Conservation (phyloP, 768 basidiomycete species). For the Tricholoma furcatifolium region DNA sequence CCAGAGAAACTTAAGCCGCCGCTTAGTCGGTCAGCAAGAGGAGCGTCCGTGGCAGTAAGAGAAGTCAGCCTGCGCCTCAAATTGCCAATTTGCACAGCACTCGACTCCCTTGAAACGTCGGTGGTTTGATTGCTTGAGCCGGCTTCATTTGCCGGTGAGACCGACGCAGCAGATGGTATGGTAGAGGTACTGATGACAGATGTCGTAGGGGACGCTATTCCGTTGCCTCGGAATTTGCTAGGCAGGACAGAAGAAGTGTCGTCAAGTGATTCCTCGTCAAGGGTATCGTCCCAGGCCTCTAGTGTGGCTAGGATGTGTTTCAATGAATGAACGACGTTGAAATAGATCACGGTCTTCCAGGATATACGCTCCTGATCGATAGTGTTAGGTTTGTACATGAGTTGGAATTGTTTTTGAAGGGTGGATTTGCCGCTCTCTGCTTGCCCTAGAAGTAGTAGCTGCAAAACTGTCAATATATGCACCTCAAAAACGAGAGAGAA, state of each 20-base stretch:
- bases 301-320: slow-evolving; percentile 66
- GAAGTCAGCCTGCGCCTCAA: slow-evolving; percentile 60
- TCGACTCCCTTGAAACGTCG: slow-evolving; percentile 25
- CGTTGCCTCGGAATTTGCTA: slow-evolving; percentile 25
- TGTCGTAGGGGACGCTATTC: slow-evolving; percentile 38
- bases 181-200: slow-evolving; percentile 31
- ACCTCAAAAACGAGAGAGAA: slow-evolving; percentile 11
- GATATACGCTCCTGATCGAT: slow-evolving; percentile 68
- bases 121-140: slow-evolving; percentile 24
- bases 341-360: slow-evolving; percentile 75
- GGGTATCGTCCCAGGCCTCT: slow-evolving; percentile 59
- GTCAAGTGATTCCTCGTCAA: slow-evolving; percentile 47
- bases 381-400: slow-evolving; percentile 75
- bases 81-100: slow-evolving; percentile 44
- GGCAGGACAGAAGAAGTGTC: slow-evolving; percentile 27
- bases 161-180: slow-evolving; percentile 15
- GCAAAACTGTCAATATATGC: slow-evolving; percentile 35
- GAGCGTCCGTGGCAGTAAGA: slow-evolving; percentile 58
- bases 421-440: slow-evolving; percentile 80
- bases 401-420: slow-evolving; percentile 76
- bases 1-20: slow-evolving; percentile 73
- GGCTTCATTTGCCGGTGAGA: slow-evolving; percentile 23
- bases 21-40: slow-evolving; percentile 70
- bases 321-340: slow-evolving; percentile 71
- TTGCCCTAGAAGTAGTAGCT: slow-evolving; percentile 76